Evolutionary conservation across 2,329 filamentous ascomycete genomes (phyloP).

Genomic region (Xylaria sp.): DNA sequence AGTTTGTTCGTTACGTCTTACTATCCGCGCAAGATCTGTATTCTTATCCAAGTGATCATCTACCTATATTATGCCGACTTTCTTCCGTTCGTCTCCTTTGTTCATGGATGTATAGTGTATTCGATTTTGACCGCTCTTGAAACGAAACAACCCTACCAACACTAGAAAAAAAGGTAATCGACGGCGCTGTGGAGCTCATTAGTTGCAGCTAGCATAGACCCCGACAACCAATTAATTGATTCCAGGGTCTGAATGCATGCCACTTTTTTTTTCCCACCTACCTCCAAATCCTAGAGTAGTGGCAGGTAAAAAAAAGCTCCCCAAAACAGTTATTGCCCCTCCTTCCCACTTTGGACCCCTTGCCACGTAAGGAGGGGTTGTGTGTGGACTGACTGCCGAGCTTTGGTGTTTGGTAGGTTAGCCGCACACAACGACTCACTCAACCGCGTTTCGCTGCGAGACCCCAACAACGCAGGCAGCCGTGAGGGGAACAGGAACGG

Average conservation of each 20-base stretch:
- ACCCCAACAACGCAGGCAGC: constrained; percentile 1
- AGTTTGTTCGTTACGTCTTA: neutral
- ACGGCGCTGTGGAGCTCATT: constrained; percentile 12
- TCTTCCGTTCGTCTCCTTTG: neutral
- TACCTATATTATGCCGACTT: neutral
- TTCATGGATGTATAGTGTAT: neutral
- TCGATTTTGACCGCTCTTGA: constrained; percentile 28
- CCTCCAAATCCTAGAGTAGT: no score
- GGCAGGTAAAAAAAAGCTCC: no score
- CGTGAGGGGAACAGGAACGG: constrained; percentile 5
- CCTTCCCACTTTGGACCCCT: constrained; percentile 9
- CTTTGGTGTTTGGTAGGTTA: constrained; percentile 2
- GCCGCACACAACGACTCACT: constrained; percentile 1
- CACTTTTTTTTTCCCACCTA: constrained; percentile 15
- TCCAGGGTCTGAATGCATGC: constrained; percentile 16
- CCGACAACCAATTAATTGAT: constrained; percentile 19
- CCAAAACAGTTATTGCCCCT: constrained; percentile 18
- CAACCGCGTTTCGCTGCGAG: neutral
- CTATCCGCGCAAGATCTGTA: neutral
- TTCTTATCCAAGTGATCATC: neutral
- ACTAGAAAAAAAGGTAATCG: constrained; percentile 6
- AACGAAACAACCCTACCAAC: neutral
- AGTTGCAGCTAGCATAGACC: constrained; percentile 15
- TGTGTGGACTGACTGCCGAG: neutral
- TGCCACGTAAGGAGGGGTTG: constrained; percentile 33